These are phyloP conservation scores for Benincasa hispida DNA, from an alignment of 306 rosid genomes.

Conservation along the genomic window DNA sequence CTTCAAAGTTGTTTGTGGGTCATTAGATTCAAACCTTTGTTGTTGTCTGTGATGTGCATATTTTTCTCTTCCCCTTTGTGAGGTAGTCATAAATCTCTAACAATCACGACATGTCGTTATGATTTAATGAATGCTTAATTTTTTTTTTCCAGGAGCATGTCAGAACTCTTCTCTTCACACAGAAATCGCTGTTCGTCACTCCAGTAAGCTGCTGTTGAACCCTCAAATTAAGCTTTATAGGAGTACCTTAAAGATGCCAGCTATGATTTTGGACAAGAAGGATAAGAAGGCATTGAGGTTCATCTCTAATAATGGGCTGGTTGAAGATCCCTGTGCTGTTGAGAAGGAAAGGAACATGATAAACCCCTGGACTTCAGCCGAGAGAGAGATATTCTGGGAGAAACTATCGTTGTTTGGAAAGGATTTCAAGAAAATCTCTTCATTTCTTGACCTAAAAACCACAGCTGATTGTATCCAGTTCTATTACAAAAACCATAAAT, in stretches of 20 bases:
- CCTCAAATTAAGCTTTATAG: conserved; percentile 42
- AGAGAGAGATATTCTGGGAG: conserved; percentile 52
- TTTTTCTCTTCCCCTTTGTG: not conserved
- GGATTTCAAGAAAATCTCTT: conserved; percentile 71
- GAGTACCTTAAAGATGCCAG: conserved; percentile 72
- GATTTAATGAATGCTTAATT: not conserved
- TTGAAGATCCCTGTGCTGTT: conserved; percentile 75
- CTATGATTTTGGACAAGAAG: conserved; percentile 61
- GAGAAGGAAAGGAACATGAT: conserved; percentile 73
- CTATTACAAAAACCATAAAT: conserved; percentile 87
- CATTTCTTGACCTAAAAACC: conserved; percentile 78
- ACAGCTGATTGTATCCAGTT: conserved; percentile 92
- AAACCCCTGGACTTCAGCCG: conserved; percentile 81
- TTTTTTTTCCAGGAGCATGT: conserved; percentile 39
- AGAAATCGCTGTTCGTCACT: conserved; percentile 32
- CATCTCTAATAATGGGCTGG: conserved; percentile 60
- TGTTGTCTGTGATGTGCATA: not conserved
- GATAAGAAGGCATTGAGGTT: conserved; percentile 58
- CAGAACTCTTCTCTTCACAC: conserved; percentile 42
- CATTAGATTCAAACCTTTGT: not conserved
- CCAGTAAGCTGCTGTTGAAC: conserved; percentile 58
- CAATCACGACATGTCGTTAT: not conserved
- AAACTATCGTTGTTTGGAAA: conserved; percentile 57
- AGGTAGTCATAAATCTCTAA: too few relatives aligned
- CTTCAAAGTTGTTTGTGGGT: not conserved